Base-by-base conservation (phyloP, 257 asterid genomes). In the Scutellaria minor region DNA sequence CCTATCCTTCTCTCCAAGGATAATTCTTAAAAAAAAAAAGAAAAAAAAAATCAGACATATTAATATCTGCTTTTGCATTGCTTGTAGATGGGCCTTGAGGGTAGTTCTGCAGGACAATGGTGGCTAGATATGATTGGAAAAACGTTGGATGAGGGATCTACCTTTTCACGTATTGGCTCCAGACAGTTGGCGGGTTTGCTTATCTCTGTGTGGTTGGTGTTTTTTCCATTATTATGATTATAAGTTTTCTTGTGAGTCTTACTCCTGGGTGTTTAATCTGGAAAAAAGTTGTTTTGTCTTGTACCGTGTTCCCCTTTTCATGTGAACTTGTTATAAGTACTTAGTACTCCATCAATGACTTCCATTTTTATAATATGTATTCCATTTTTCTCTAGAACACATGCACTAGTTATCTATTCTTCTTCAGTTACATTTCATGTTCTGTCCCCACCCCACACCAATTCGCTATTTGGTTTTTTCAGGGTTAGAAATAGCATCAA, bases 121-220 rank as follows among this genome's bases (percentile, higher is more conserved):
- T 95, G 99, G 99, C 79, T 88, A 55, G 97, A 92, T 61, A 87
- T 90, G 93, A 92, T 95, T 68, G 99, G 92, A 22, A 90, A 86
- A 84, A 90, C 83, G 67, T 87, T 95, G 90, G 98, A 87, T 71
- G 98, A 95, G 80, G 96, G 97, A 65, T 90, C 92, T 10, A 85
- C 96, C 51, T 95, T 92, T 84, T 74, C 84, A 70, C 83, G 90
- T 56, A 85, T 92, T 80, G 99, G 99, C 86, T 95, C 96, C 77
- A 88, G 99, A 84, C 98, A 92, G 87, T 83, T 95, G 72, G 99
- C 99, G 41, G 99, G 98, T 78, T 84, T 95, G 84, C 92, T 95
- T 73, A 89, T 95, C 77, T 84, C 96, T 73, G 96, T 86, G 64
- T 95, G 99, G 99, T 95, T 75, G 84, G 97, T 83, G 56, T 63